A percentile compares a stretch with the other conserved stretches of the same genome.
Conservation (phyloP, 2,329 filamentous ascomycete species). For the Pseudogymnoascus sp. region DNA sequence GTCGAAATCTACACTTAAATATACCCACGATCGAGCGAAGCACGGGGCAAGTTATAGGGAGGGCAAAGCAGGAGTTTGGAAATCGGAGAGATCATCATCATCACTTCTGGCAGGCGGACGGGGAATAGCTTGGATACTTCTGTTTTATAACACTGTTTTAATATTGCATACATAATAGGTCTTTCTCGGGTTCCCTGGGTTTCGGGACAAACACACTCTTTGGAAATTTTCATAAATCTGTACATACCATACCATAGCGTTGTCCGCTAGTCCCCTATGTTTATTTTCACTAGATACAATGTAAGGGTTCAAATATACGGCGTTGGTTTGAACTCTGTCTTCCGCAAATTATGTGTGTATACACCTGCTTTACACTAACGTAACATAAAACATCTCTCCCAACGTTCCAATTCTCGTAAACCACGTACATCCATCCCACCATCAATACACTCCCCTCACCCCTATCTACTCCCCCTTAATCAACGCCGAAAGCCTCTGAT, state of each 20-base stretch:
- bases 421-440: neutral
- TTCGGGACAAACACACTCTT: neutral
- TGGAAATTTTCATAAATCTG: neutral
- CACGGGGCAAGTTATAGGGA: neutral
- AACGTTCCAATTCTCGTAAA: neutral
- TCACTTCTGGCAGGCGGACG: constrained; percentile 4
- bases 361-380: neutral
- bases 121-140: constrained; percentile 1
- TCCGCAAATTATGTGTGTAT: neutral
- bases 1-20: constrained; percentile 8
- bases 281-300: neutral
- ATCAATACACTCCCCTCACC: neutral
- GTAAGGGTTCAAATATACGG: neutral
- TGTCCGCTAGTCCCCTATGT: constrained; percentile 3
- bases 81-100: neutral
- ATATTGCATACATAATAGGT: constrained; percentile 3
- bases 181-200: neutral
- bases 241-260: neutral
- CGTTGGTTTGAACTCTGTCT: neutral
- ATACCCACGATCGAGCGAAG: constrained; percentile 6
- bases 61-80: constrained; percentile 1
- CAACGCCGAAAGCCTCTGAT: constrained; percentile 2
- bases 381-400: neutral
- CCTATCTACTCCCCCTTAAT: neutral
- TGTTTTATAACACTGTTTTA: neutral